Conservation (phyloP, 306 rosid genomes). For the Gastrolobium bilobum region DNA sequence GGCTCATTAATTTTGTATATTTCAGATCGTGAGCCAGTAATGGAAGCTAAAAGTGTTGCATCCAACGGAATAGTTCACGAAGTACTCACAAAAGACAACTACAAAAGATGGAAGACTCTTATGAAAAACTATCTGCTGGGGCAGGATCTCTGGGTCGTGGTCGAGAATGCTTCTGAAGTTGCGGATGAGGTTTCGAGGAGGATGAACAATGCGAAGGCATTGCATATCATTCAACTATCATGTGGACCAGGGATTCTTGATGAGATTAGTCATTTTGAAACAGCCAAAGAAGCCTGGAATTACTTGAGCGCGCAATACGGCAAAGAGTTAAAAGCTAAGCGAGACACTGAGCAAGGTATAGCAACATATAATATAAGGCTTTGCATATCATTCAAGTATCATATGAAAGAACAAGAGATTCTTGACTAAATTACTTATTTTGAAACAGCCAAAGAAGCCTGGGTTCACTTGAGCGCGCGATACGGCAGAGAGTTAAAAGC, state of each 20-base stretch:
- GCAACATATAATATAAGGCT: background rate
- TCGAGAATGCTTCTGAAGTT: background rate
- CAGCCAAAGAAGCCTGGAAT: constrained; percentile 33
- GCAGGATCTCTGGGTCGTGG: constrained; percentile 22
- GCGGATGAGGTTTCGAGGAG: background rate
- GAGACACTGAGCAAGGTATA: constrained; percentile 12
- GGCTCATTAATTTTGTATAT: too few relatives aligned
- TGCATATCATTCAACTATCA: constrained; percentile 29
- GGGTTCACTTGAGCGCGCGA: background rate
- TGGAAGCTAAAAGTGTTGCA: background rate
- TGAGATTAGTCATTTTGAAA: background rate
- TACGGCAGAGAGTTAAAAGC: background rate
- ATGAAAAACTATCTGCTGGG: constrained; percentile 20
- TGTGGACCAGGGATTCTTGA: background rate
- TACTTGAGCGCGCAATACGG: background rate
- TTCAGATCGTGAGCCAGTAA: background rate
- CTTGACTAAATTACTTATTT: background rate
- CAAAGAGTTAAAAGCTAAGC: background rate
- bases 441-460: constrained; percentile 6
- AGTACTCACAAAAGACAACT: constrained; percentile 35
- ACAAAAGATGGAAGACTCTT: constrained; percentile 22
- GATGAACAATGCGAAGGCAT: background rate
- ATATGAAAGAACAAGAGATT: background rate
- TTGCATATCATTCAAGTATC: constrained; percentile 31
- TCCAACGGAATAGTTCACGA: constrained; percentile 34